Percentiles rank a stretch among this genome's conserved stretches.
phyloP scores from a whole-genome alignment of 495 filamentous ascomycete genomes.

The Xylaria intraflava region DNA sequence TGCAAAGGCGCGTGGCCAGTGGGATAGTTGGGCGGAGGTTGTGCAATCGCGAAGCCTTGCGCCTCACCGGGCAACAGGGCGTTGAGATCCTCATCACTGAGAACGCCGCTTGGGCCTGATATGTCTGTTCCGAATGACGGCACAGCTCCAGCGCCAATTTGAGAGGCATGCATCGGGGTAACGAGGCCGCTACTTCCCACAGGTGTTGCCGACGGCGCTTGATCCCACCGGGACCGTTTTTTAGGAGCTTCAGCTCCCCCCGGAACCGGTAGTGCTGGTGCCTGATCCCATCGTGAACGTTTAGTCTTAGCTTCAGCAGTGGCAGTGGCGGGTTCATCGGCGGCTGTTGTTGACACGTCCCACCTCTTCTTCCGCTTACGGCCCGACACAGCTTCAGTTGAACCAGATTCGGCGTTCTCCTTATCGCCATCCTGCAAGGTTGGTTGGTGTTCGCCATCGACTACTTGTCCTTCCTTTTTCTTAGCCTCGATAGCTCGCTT shows the following conservation, averaged over 20 bases:
- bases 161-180: conserved; percentile 77
- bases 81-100: conserved; percentile 93
- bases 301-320: conserved; percentile 56
- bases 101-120: conserved; percentile 65
- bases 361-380: conserved; percentile 90
- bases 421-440: conserved; percentile 65
- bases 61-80: conserved; percentile 69
- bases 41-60: conserved; percentile 89
- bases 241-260: conserved; percentile 52
- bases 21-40: conserved; percentile 87
- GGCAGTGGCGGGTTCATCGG: conserved; percentile 40
- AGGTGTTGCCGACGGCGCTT: conserved; percentile 78
- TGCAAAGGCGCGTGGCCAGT: conserved; percentile 72
- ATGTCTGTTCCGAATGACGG: conserved; percentile 75
- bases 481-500: conserved; percentile 73
- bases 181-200: conserved; percentile 74
- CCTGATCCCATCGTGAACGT: conserved; percentile 85
- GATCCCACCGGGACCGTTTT: conserved; percentile 81
- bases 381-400: conserved; percentile 57
- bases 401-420: conserved; percentile 64
- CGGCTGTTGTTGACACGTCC: conserved; percentile 61
- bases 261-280: conserved; percentile 56
- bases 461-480: conserved; percentile 53
- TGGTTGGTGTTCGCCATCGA: conserved; percentile 48
- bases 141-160: conserved; percentile 45